A percentile compares a stretch with the other conserved stretches of the same genome.
phyloP scores from a whole-genome alignment of 768 basidiomycete species.

The Panellus pusillus region DNA sequence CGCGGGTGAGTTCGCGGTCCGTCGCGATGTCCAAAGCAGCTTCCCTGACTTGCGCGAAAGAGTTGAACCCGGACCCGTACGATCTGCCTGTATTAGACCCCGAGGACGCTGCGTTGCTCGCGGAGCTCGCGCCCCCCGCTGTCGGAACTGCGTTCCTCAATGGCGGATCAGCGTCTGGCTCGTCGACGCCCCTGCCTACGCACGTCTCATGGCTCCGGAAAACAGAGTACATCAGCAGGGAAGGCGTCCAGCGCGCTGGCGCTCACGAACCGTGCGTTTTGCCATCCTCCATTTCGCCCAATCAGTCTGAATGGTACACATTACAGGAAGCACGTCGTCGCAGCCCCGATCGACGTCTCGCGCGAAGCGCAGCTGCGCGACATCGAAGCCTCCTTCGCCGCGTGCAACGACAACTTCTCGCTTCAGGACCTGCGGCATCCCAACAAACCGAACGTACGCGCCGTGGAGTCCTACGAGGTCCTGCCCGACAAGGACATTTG shows the following conservation, averaged over 20 bases:
- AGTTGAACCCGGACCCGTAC: constrained; percentile 64
- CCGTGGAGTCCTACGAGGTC: constrained; percentile 80
- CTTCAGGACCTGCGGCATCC: constrained; percentile 68
- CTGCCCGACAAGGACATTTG: constrained; percentile 85
- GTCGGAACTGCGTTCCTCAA: constrained; percentile 40
- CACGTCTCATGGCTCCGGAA: constrained; percentile 91
- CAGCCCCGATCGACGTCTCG: constrained; percentile 66
- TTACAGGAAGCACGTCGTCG: constrained; percentile 47
- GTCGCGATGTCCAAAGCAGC: not conserved
- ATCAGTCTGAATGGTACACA: constrained; percentile 1
- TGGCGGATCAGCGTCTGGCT: constrained; percentile 37
- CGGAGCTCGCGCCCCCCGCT: constrained; percentile 55
- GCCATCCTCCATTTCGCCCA: not conserved
- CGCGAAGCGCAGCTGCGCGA: constrained; percentile 71
- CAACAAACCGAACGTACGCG: constrained; percentile 71
- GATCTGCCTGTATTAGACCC: constrained; percentile 67
- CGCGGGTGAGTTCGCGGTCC: constrained; percentile 3
- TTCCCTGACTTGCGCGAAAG: constrained; percentile 20
- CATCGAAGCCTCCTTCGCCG: constrained; percentile 75
- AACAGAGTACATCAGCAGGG: constrained; percentile 83
- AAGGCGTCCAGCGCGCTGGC: constrained; percentile 44
- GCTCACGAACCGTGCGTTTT: constrained; percentile 57
- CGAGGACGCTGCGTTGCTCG: constrained; percentile 73
- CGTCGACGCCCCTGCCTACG: constrained; percentile 46
- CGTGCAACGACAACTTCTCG: constrained; percentile 61